Percentiles rank a stretch among this genome's conserved stretches.
phyloP scores from a whole-genome alignment of 768 basidiomycete species.

The Hypsizygus marmoreus region DNA sequence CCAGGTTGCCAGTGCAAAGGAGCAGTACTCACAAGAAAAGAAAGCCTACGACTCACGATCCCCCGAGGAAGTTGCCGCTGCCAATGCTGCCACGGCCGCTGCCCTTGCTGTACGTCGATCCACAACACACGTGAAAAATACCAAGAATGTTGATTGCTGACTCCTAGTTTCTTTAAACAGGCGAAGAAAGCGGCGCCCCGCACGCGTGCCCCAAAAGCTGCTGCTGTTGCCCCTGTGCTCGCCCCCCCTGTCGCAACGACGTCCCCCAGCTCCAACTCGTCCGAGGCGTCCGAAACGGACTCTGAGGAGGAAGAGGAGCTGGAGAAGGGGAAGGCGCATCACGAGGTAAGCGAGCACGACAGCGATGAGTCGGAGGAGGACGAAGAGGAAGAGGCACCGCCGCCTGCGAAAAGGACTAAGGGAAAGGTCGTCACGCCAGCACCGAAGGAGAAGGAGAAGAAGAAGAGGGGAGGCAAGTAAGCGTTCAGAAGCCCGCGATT shows the following conservation, averaged over 20 bases:
- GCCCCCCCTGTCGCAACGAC: conserved; percentile 25
- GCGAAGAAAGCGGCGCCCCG: conserved; percentile 24
- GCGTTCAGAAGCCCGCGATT: too few relatives aligned
- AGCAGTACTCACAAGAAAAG: conserved; percentile 63
- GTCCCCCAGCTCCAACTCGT: conserved; percentile 28
- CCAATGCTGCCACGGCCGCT: conserved; percentile 44
- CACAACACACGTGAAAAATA: too few relatives aligned
- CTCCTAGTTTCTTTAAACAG: conserved; percentile 10
- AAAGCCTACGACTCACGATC: conserved; percentile 62
- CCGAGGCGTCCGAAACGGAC: conserved; percentile 35
- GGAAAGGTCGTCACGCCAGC: conserved; percentile 16
- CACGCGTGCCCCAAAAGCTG: conserved; percentile 12
- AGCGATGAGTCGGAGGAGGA: conserved; percentile 27
- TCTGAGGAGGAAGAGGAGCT: conserved; percentile 39
- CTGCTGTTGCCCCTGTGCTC: conserved; percentile 9
- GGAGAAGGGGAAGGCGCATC: conserved; percentile 24
- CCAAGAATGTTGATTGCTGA: not conserved
- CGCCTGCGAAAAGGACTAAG: conserved; percentile 29
- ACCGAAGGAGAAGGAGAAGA: conserved; percentile 31
- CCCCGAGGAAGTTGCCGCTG: conserved; percentile 48
- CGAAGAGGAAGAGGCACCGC: conserved; percentile 21
- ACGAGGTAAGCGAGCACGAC: conserved; percentile 23
- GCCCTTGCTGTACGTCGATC: conserved; percentile 39
- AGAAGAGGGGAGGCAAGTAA: conserved; percentile 8
- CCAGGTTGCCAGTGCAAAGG: conserved; percentile 60